phyloP scores from a whole-genome alignment of 768 basidiomycete genomes.

The Leccinum subgranulosum region DNA sequence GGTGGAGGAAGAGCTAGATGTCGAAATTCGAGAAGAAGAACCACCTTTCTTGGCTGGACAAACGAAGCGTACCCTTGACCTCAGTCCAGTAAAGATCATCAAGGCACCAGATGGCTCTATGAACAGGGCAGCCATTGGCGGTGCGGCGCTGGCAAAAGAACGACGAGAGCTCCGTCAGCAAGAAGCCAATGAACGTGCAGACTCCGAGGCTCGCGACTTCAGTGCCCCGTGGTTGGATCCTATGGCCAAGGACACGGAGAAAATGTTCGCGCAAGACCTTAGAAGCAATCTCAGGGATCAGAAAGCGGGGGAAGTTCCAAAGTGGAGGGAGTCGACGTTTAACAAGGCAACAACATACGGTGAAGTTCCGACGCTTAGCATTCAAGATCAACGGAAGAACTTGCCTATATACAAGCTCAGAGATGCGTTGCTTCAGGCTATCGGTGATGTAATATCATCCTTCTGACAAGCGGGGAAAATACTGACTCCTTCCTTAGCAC shows the following conservation, averaged over 20 bases:
- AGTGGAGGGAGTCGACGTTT: constrained; percentile 90
- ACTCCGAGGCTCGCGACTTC: constrained; percentile 92
- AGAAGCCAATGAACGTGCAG: constrained; percentile 90
- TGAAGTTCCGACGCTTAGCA: constrained; percentile 84
- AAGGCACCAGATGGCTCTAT: constrained; percentile 98
- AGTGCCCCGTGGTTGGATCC: constrained; percentile 97
- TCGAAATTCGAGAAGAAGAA: constrained; percentile 96
- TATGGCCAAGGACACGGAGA: constrained; percentile 86
- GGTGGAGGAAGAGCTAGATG: constrained; percentile 94
- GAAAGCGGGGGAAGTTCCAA: constrained; percentile 76
- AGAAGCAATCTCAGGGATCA: constrained; percentile 79
- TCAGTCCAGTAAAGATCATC: constrained; percentile 97
- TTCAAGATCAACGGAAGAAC: constrained; percentile 89
- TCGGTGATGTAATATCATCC: constrained; percentile 65
- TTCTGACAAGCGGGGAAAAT: neutral
- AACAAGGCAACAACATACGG: constrained; percentile 97
- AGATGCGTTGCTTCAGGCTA: constrained; percentile 85
- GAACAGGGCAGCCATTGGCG: constrained; percentile 92
- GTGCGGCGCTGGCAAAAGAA: constrained; percentile 92
- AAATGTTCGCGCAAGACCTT: constrained; percentile 90
- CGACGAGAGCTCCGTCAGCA: constrained; percentile 91
- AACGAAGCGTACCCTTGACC: constrained; percentile 90
- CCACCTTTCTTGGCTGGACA: constrained; percentile 95
- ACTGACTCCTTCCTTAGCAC: constrained; percentile 37
- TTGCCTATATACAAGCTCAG: constrained; percentile 95